phyloP scores from a whole-genome alignment of 768 basidiomycete genomes.

The Suillus bovinus region DNA sequence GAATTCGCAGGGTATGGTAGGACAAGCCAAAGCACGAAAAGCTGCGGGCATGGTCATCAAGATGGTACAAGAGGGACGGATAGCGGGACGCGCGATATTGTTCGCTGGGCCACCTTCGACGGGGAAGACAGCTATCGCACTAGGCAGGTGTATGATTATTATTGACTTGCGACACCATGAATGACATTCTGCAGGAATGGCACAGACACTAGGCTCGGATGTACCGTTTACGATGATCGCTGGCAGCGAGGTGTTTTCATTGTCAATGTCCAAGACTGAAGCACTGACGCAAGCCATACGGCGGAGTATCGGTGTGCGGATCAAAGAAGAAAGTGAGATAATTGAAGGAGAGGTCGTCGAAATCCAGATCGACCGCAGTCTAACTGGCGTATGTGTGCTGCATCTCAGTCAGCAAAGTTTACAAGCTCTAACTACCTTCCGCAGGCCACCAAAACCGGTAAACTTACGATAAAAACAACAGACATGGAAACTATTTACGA shows the following conservation, averaged over 20 bases:
- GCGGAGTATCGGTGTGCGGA: slow-evolving; percentile 93
- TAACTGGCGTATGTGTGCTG: slow-evolving; percentile 75
- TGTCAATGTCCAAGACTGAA: slow-evolving; percentile 98
- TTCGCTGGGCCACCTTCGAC: slow-evolving; percentile 98
- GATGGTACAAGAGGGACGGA: slow-evolving; percentile 96
- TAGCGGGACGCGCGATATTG: slow-evolving; percentile 93
- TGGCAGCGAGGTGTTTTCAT: slow-evolving; percentile 96
- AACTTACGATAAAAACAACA: slow-evolving; percentile 95
- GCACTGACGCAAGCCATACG: slow-evolving; percentile 96
- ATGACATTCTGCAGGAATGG: slow-evolving; percentile 67
- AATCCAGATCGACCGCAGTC: slow-evolving; percentile 95
- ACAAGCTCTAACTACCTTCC: slow-evolving; percentile 3
- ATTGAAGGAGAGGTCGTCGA: slow-evolving; percentile 99
- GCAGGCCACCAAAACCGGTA: slow-evolving; percentile 96
- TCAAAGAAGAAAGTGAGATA: slow-evolving; percentile 96
- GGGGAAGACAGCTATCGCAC: slow-evolving; percentile 97
- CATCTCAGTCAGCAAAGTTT: not conserved
- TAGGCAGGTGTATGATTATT: slow-evolving; percentile 58
- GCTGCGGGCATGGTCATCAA: slow-evolving; percentile 97
- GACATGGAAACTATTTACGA: slow-evolving; percentile 99
- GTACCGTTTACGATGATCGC: slow-evolving; percentile 99
- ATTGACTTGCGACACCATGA: not conserved
- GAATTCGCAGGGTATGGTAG: slow-evolving; percentile 95
- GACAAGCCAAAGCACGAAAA: slow-evolving; percentile 93
- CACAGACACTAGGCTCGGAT: slow-evolving; percentile 89